Evolutionary conservation across 1,284 basidiomycete genomes (phyloP).

Genomic region (Fomitopsis schrenkii): DNA sequence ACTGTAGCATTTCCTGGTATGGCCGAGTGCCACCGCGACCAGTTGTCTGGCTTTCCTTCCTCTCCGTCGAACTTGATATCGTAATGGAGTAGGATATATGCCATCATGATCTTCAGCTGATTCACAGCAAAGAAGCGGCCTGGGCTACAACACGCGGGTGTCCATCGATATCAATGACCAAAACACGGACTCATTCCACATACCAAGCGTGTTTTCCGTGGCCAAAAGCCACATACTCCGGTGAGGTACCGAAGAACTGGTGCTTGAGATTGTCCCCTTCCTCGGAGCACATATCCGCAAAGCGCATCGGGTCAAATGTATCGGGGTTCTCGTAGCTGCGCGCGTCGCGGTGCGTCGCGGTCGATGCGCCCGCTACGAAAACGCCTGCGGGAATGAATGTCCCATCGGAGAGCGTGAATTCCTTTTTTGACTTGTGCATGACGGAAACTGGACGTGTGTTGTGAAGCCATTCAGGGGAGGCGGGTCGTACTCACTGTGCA

Average conservation of each 20-base stretch:
- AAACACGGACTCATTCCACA: too few species aligned
- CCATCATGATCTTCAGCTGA: constrained; percentile 42
- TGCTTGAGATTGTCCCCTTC: constrained; percentile 21
- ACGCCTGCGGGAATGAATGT: constrained; percentile 39
- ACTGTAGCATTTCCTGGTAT: constrained; percentile 13
- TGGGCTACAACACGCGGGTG: constrained; percentile 25
- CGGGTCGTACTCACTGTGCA: constrained; percentile 12
- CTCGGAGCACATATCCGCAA: constrained; percentile 35
- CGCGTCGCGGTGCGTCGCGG: constrained; percentile 37
- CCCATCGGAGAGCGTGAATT: constrained; percentile 37
- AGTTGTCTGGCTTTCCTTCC: constrained; percentile 17
- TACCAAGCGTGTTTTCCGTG: constrained; percentile 29
- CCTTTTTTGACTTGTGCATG: constrained; percentile 27
- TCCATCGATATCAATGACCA: too few species aligned
- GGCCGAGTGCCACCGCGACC: constrained; percentile 3
- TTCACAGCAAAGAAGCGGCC: constrained; percentile 44
- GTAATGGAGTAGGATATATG: constrained; percentile 39
- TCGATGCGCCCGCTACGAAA: constrained; percentile 37
- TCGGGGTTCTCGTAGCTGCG: constrained; percentile 35
- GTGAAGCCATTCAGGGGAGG: neutral
- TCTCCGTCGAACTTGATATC: constrained; percentile 38
- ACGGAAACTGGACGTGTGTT: constrained; percentile 21
- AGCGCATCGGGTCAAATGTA: constrained; percentile 44
- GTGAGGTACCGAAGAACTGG: constrained; percentile 23
- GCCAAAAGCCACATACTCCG: constrained; percentile 25